Evolutionary conservation across 345 rosid genomes (phyloP), one percentile per base, ranked within the genome.

Genomic region (Brassica nigra): DNA sequence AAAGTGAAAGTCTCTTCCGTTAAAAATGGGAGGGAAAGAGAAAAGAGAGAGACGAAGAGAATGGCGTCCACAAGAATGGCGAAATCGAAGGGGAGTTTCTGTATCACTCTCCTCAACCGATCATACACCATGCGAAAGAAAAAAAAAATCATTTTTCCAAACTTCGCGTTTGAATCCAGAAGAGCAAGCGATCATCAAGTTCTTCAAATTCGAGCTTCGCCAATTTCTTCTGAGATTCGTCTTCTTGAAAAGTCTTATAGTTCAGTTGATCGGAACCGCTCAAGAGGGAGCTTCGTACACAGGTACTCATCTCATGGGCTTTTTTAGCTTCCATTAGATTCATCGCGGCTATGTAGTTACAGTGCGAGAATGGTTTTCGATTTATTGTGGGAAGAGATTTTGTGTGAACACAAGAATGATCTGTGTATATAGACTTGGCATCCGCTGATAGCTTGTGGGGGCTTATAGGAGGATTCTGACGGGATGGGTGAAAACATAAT

Each of bases 41-140:
- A 71, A 6, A 66, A 76, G 77, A 36, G 39, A 85, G 73, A 69
- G 62, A 29, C 55, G 73, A 62, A 86, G 79, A 85, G 81, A 78
- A 77, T 78, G 76, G 59, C 78, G 82, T 78, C 85, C 86, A 72
- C 74, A 79, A 39, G 78, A 81, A 76, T 81, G 80, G 79, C 85
- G 85, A 85, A 79, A 78, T 70, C 47, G 15, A 78, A 62, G 88
- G 85, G 68, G 42, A 70, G 14, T 68, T 75, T 78, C 57, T 68
- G 44, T 62, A 47, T 78, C 76, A 76, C 77, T 57, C 79, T 68
- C 78, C 73, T 65, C 81, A 80, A n/a, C n/a, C n/a, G n/a, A n/a
- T 74, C 72, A 54, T 66, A 70, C 33, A 54, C 73, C 80, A 31
- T 58, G 68, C 70, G 59, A 70, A 12, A 39, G 29, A 42, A 65